Conservation (phyloP, 31 red algal species). For the Asparagopsis taxiformis region DNA sequence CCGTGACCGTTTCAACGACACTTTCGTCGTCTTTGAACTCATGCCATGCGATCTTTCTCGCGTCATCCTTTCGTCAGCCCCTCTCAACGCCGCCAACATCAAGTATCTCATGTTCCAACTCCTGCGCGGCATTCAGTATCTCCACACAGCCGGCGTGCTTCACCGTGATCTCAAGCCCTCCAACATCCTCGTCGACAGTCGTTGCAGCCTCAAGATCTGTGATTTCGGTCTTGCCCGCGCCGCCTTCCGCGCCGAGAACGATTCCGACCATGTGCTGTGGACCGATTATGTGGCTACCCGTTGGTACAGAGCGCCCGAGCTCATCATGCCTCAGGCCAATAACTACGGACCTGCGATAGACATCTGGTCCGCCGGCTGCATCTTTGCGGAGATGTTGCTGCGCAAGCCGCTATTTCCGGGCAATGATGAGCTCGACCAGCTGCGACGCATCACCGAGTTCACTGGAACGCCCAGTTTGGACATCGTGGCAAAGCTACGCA, state of each 20-base stretch:
- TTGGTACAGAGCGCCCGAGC: too few species aligned
- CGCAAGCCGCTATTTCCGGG: slow-evolving; percentile 81
- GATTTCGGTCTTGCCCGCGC: slow-evolving; percentile 64
- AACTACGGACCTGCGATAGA: slow-evolving; percentile 80
- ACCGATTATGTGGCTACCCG: slow-evolving; percentile 91
- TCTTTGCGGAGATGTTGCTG: slow-evolving; percentile 78
- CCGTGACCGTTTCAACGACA: slow-evolving; percentile 64
- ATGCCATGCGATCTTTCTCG: slow-evolving; percentile 82
- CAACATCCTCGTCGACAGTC: slow-evolving; percentile 65
- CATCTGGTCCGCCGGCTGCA: slow-evolving; percentile 84
- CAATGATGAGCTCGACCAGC: slow-evolving; percentile 63
- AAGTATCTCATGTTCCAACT: slow-evolving; percentile 92
- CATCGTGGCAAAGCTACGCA: slow-evolving; percentile 63
- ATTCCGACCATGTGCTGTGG: slow-evolving; percentile 58
- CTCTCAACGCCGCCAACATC: slow-evolving; percentile 51
- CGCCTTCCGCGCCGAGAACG: slow-evolving; percentile 65
- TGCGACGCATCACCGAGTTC: slow-evolving; percentile 79
- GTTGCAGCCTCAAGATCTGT: slow-evolving; percentile 53
- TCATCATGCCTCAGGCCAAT: slow-evolving; percentile 66
- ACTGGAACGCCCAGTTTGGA: slow-evolving; percentile 55
- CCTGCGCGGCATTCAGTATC: slow-evolving; percentile 66
- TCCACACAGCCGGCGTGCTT: slow-evolving; percentile 61
- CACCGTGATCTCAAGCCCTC: slow-evolving; percentile 71
- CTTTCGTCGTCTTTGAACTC: slow-evolving; percentile 87
- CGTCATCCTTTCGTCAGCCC: slow-evolving; percentile 31